A percentile compares a stretch with the other conserved stretches of the same genome.
Evolutionary conservation across 2,329 filamentous ascomycete species (phyloP).

Genomic region (Fusarium nurragi): DNA sequence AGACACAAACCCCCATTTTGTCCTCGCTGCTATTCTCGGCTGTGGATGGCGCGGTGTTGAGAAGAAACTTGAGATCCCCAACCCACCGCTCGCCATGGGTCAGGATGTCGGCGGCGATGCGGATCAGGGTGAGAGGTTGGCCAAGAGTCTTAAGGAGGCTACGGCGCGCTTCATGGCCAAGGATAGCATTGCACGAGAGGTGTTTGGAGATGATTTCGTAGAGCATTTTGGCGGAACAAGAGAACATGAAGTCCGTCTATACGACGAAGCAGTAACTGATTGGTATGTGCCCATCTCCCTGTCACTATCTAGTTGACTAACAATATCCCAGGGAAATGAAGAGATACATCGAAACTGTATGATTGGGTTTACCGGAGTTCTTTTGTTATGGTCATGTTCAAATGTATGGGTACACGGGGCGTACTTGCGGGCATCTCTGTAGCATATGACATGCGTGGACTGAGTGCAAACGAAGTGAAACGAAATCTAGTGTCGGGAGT

Average conservation of each 20-base stretch:
- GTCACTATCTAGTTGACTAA: not conserved
- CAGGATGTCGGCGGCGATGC: slow-evolving; percentile 78
- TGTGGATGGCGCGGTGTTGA: slow-evolving; percentile 92
- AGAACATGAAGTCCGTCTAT: slow-evolving; percentile 88
- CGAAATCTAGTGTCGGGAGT: slow-evolving; percentile 9
- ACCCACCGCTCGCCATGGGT: slow-evolving; percentile 85
- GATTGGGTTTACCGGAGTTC: slow-evolving; percentile 30
- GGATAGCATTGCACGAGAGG: slow-evolving; percentile 89
- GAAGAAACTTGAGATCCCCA: slow-evolving; percentile 85
- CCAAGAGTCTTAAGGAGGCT: slow-evolving; percentile 87
- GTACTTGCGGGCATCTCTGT: slow-evolving; percentile 27
- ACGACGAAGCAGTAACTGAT: slow-evolving; percentile 96
- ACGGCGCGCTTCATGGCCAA: slow-evolving; percentile 78
- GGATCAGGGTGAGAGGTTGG: slow-evolving; percentile 80
- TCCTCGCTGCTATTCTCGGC: slow-evolving; percentile 85
- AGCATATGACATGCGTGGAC: slow-evolving; percentile 14
- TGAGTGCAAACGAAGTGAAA: slow-evolving; percentile 9
- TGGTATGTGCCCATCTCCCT: slow-evolving; percentile 69
- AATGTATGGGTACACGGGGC: slow-evolving; percentile 21
- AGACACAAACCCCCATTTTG: slow-evolving; percentile 88
- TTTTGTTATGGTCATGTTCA: slow-evolving; percentile 2
- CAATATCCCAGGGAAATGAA: slow-evolving; percentile 71
- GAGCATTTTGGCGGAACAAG: slow-evolving; percentile 94
- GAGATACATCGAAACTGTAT: slow-evolving; percentile 81
- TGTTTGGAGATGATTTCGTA: slow-evolving; percentile 94